These are phyloP conservation scores for Ilex asprella DNA, from an alignment of 257 asterid species.

Conservation along the genomic window DNA sequence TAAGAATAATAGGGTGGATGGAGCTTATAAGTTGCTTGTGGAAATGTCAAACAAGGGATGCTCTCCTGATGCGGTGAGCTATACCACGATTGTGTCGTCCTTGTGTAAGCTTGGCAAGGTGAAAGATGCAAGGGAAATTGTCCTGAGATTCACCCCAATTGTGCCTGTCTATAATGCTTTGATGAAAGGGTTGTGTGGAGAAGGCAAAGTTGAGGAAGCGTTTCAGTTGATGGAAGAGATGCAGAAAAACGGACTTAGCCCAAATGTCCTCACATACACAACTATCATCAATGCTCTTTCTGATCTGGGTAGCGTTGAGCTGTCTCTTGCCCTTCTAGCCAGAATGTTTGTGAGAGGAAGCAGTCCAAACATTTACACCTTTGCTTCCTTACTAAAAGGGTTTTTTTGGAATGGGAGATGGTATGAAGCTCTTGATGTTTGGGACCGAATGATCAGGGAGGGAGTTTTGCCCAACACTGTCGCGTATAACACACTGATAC, in stretches of 20 bases:
- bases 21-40: conserved; percentile 66
- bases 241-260: conserved; percentile 38
- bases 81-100: conserved; percentile 65
- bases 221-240: conserved; percentile 56
- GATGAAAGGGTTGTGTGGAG: conserved; percentile 58
- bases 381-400: conserved; percentile 74
- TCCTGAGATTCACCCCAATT: conserved; percentile 30
- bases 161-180: conserved; percentile 67
- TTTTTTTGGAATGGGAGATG: conserved; percentile 40
- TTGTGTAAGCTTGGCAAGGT: conserved; percentile 60
- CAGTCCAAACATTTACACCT: conserved; percentile 61
- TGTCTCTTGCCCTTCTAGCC: conserved; percentile 54
- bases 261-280: conserved; percentile 68
- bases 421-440: conserved; percentile 51
- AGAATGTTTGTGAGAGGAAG: conserved; percentile 70
- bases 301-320: conserved; percentile 40
- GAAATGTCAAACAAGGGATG: conserved; percentile 85
- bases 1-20: conserved; percentile 60
- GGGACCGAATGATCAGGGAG: conserved; percentile 46
- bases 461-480: conserved; percentile 60
- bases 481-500: conserved; percentile 64
- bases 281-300: conserved; percentile 43
- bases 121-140: conserved; percentile 59
- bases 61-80: conserved; percentile 78
- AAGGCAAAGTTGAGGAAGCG: conserved; percentile 36